Conservation (phyloP, 2,329 filamentous ascomycete species). For the Cadophora malorum region DNA sequence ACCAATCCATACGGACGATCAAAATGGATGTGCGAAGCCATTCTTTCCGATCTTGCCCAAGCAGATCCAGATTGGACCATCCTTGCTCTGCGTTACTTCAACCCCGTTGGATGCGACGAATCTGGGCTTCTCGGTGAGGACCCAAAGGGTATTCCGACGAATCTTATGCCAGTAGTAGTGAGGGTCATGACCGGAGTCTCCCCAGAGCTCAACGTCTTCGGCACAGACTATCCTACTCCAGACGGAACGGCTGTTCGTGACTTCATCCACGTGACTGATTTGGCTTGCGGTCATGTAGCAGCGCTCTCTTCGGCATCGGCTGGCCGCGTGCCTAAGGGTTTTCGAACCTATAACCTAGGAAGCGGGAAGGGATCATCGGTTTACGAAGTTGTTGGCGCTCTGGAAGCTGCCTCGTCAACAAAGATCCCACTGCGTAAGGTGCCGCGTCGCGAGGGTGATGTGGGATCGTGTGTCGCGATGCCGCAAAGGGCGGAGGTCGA, state of each 20-base stretch:
- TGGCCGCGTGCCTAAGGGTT: slow-evolving; percentile 46
- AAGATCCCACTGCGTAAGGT: slow-evolving; percentile 47
- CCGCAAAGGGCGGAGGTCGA: slow-evolving; percentile 48
- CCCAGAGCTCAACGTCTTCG: slow-evolving; percentile 62
- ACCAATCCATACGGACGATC: slow-evolving; percentile 70
- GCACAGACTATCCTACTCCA: slow-evolving; percentile 66
- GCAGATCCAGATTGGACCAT: slow-evolving; percentile 67
- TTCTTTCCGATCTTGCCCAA: slow-evolving; percentile 63
- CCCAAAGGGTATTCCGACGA: slow-evolving; percentile 65
- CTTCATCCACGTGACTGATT: slow-evolving; percentile 69
- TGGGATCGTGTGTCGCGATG: slow-evolving; percentile 51
- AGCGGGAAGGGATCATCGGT: slow-evolving; percentile 52
- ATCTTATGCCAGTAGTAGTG: slow-evolving; percentile 67
- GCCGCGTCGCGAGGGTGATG: slow-evolving; percentile 49
- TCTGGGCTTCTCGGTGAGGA: slow-evolving; percentile 68
- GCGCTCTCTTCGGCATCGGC: slow-evolving; percentile 53
- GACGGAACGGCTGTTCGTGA: slow-evolving; percentile 70
- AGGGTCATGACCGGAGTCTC: slow-evolving; percentile 63
- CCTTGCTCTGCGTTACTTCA: slow-evolving; percentile 69
- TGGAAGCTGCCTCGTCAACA: slow-evolving; percentile 45
- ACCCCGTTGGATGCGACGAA: slow-evolving; percentile 68
- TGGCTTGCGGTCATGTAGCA: slow-evolving; percentile 67
- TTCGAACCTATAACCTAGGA: slow-evolving; percentile 53
- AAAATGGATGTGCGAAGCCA: slow-evolving; percentile 71
- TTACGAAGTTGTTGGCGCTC: slow-evolving; percentile 49